These are phyloP conservation scores for Aspergillus latus DNA, from an alignment of 2,329 filamentous ascomycete genomes.

Conservation along the genomic window DNA sequence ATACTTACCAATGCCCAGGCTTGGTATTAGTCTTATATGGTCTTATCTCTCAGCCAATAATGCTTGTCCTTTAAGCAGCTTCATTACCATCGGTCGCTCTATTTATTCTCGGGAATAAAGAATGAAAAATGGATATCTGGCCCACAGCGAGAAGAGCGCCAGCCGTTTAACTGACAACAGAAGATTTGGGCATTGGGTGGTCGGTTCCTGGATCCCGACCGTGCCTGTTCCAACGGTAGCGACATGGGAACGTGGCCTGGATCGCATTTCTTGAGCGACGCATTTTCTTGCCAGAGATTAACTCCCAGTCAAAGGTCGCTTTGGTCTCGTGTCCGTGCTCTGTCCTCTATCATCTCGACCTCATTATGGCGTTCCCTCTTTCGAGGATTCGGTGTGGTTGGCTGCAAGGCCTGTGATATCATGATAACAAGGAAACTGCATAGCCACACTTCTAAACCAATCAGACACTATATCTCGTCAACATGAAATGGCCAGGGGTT, in stretches of 20 bases:
- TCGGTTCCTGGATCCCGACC: too few relatives aligned
- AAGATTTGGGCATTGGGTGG: too few relatives aligned
- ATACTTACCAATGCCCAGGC: constrained; percentile 3
- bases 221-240: too few relatives aligned
- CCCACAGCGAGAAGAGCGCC: too few relatives aligned
- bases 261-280: too few relatives aligned
- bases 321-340: not conserved
- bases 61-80: constrained; percentile 9
- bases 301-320: not conserved
- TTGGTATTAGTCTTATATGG: constrained; percentile 8
- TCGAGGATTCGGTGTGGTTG: not conserved
- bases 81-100: not conserved
- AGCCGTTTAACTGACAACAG: too few relatives aligned
- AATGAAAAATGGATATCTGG: too few relatives aligned
- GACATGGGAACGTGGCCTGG: too few relatives aligned
- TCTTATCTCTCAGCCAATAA: constrained; percentile 19
- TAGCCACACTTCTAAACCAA: constrained; percentile 3
- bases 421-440: not conserved
- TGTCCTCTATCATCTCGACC: not conserved
- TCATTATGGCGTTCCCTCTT: not conserved
- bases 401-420: constrained; percentile 1
- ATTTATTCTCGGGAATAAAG: not conserved
- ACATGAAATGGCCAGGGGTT: constrained; percentile 2
- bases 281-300: not conserved
- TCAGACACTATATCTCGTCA: not conserved